These are phyloP conservation scores for Iberis amara DNA, from an alignment of 441 rosid genomes.

Conservation along the genomic window DNA sequence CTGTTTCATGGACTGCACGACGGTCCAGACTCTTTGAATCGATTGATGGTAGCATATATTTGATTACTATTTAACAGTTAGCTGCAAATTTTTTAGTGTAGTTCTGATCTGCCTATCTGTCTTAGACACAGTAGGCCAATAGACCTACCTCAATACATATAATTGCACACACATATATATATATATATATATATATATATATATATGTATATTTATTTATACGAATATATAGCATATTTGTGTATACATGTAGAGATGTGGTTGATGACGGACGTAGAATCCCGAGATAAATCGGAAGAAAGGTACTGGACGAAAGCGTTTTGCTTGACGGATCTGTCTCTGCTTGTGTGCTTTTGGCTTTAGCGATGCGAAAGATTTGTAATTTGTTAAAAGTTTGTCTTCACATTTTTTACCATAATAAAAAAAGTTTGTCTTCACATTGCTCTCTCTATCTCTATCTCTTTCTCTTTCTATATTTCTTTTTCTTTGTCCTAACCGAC, in stretches of 20 bases:
- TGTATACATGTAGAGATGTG: slow-evolving; percentile 15
- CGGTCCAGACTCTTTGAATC: slow-evolving; percentile 26
- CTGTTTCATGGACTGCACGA: slow-evolving; percentile 30
- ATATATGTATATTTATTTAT: slow-evolving; percentile 3
- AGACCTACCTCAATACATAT: slow-evolving; percentile 25
- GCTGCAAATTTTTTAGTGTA: slow-evolving; percentile 35
- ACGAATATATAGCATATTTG: slow-evolving; percentile 2
- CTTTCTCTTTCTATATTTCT: slow-evolving; percentile 10
- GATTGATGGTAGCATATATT: slow-evolving; percentile 30
- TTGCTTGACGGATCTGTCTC: slow-evolving; percentile 32
- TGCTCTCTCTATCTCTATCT: slow-evolving; percentile 10
- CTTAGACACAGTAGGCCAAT: slow-evolving; percentile 28
- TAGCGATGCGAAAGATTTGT: slow-evolving; percentile 27
- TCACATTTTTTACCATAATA: slow-evolving; percentile 26
- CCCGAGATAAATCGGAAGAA: slow-evolving; percentile 34
- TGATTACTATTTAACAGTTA: slow-evolving; percentile 28
- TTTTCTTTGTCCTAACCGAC: no score
- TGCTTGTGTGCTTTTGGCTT: slow-evolving; percentile 28
- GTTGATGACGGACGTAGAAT: slow-evolving; percentile 30
- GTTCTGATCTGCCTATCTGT: slow-evolving; percentile 37
- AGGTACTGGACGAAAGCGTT: slow-evolving; percentile 32
- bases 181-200: slow-evolving; percentile 1
- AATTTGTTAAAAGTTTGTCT: slow-evolving; percentile 26
- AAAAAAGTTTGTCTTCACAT: no score
- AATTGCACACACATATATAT: neutral